Conservation (phyloP, 176 grass and related monocot genomes). For the Pontederia paniculata region DNA sequence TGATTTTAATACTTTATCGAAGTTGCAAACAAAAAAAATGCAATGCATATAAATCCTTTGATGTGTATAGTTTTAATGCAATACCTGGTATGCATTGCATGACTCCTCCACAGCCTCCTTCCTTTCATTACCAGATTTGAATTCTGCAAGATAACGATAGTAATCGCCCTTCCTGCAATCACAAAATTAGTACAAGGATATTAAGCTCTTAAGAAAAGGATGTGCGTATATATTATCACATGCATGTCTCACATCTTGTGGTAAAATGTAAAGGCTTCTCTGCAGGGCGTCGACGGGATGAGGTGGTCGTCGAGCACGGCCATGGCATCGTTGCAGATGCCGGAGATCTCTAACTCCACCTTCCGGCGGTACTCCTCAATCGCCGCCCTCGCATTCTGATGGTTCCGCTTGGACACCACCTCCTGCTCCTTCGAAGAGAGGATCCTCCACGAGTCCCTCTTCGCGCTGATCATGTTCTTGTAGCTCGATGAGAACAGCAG, state of each 20-base stretch:
- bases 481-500: constrained; percentile 7
- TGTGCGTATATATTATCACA: no score
- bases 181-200: background rate
- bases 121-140: constrained; percentile 2
- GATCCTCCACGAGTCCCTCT: constrained; percentile 16
- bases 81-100: background rate
- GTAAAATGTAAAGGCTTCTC: constrained; percentile 9
- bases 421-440: constrained; percentile 20
- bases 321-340: constrained; percentile 8
- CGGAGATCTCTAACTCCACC: constrained; percentile 15
- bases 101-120: constrained; percentile 1
- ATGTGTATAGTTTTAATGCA: no score
- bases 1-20: no score
- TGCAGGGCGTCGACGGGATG: constrained; percentile 6
- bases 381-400: constrained; percentile 2
- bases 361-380: constrained; percentile 13
- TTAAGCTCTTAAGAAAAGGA: no score
- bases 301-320: constrained; percentile 17
- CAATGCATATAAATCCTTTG: background rate
- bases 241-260: constrained; percentile 24
- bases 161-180: constrained; percentile 13
- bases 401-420: constrained; percentile 10
- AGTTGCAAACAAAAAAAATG: no score
- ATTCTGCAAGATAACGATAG: constrained; percentile 9
- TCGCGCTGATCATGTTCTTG: constrained; percentile 14